A percentile compares a stretch with the other conserved stretches of the same genome.
Evolutionary conservation across 2,329 filamentous ascomycete species (phyloP).

Genomic region (Mycogone perniciosa): DNA sequence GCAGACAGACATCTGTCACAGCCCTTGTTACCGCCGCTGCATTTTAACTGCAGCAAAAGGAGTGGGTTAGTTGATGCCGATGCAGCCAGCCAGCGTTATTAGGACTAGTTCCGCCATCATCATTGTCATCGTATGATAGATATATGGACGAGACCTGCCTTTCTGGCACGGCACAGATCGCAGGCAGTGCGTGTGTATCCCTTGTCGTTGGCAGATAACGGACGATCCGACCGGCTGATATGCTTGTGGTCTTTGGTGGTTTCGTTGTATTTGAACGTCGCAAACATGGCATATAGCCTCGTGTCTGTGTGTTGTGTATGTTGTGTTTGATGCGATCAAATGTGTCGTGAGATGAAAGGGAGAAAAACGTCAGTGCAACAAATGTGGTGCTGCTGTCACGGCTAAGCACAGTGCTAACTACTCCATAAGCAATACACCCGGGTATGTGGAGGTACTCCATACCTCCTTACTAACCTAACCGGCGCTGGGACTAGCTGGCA

Average conservation of each 20-base stretch:
- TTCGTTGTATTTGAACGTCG: not conserved
- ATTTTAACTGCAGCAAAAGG: constrained; percentile 1
- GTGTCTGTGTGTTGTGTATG: not conserved
- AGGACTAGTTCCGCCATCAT: too few relatives aligned
- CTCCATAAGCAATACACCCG: too few relatives aligned
- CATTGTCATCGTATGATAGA: too few relatives aligned
- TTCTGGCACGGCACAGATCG: constrained; percentile 4
- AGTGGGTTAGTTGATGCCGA: not conserved
- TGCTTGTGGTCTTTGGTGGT: not conserved
- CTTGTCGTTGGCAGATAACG: not conserved
- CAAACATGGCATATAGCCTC: not conserved
- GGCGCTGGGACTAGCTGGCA: too few relatives aligned
- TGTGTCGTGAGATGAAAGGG: not conserved
- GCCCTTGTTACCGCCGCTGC: not conserved
- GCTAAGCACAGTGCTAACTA: too few relatives aligned
- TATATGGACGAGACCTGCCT: not conserved
- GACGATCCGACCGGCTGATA: not conserved
- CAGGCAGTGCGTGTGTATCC: constrained; percentile 5
- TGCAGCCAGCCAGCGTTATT: too few relatives aligned
- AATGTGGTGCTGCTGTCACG: too few relatives aligned
- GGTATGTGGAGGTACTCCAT: too few relatives aligned
- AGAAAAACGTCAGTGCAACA: too few relatives aligned
- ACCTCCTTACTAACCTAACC: too few relatives aligned
- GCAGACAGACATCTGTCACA: constrained; percentile 2
- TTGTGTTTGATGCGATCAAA: not conserved